Evolutionary conservation across 192 early-diverging fungal species (phyloP).

Genomic region (Gamsiella multidivaricata): DNA sequence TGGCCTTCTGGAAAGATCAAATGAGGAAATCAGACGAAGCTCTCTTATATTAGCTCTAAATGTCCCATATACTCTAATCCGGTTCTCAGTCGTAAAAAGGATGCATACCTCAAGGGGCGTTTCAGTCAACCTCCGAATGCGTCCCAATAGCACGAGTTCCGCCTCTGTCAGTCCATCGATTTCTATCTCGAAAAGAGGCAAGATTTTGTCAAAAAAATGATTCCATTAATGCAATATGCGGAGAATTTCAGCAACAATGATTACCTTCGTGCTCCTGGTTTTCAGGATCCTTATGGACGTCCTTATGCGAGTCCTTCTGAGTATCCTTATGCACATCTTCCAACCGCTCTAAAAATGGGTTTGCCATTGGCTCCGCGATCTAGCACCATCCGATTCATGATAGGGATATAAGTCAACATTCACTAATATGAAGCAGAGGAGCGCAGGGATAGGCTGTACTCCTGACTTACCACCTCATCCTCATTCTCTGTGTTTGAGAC

Average conservation of each 20-base stretch:
- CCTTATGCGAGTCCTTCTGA: neutral
- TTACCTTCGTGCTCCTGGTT: neutral
- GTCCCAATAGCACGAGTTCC: neutral
- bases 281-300: no score
- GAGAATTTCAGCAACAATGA: neutral
- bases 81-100: no score
- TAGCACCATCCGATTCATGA: neutral
- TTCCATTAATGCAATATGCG: neutral
- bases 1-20: no score
- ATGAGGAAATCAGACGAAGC: no score
- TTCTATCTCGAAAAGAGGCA: neutral
- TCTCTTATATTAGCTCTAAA: no score
- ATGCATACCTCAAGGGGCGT: conserved; percentile 1
- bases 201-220: neutral
- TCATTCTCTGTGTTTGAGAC: neutral
- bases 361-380: neutral
- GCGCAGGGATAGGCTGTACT: neutral
- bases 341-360: neutral
- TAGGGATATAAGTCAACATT: no score
- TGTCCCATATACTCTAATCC: neutral
- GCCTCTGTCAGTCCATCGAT: neutral
- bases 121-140: conserved; percentile 2
- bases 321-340: neutral
- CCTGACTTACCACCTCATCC: neutral
- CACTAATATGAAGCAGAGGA: neutral